These are phyloP conservation scores for Quercus suber DNA, from an alignment of 306 rosid genomes.

Conservation along the genomic window DNA sequence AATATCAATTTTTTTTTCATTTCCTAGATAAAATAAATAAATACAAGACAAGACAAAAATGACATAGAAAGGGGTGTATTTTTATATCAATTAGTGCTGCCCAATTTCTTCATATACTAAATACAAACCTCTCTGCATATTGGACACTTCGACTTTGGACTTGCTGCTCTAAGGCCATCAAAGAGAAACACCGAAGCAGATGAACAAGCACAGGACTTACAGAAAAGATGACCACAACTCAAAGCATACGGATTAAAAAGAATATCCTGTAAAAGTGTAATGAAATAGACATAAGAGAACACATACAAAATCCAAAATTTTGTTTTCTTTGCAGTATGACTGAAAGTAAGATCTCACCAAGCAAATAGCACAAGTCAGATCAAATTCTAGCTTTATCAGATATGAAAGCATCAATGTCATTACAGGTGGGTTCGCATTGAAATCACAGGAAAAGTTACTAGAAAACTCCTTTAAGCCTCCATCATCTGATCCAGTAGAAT, in stretches of 20 bases:
- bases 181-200: conserved; percentile 80
- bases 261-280: conserved; percentile 47
- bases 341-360: conserved; percentile 56
- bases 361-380: conserved; percentile 86
- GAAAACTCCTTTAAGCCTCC: conserved; percentile 44
- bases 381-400: conserved; percentile 62
- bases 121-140: conserved; percentile 87
- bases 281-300: conserved; percentile 16
- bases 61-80: neutral
- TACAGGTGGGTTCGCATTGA: conserved; percentile 31
- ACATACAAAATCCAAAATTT: neutral
- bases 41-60: neutral
- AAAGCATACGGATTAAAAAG: conserved; percentile 80
- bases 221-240: conserved; percentile 87
- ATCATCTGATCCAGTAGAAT: conserved; percentile 45
- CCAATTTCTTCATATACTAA: neutral
- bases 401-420: conserved; percentile 70
- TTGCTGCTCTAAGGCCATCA: conserved; percentile 74
- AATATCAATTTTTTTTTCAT: too few relatives aligned
- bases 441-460: conserved; percentile 58
- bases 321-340: neutral
- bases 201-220: conserved; percentile 92
- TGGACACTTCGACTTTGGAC: conserved; percentile 65
- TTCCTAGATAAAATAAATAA: too few relatives aligned
- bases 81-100: neutral